Evolutionary conservation across 305 asterid genomes (phyloP).

Genomic region (Solanum chacoense): DNA sequence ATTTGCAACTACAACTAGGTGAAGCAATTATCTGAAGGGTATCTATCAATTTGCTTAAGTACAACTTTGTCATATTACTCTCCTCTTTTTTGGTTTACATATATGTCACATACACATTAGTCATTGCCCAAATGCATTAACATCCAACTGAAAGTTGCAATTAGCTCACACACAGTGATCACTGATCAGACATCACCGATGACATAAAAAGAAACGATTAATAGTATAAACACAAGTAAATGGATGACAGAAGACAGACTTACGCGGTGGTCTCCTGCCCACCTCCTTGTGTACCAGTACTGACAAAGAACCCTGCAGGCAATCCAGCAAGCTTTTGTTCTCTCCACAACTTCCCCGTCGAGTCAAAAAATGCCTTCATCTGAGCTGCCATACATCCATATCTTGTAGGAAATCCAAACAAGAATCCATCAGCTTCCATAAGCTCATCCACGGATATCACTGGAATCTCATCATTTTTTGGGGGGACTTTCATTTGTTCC

Average conservation of each 20-base stretch:
- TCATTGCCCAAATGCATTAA: not conserved
- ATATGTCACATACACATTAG: not conserved
- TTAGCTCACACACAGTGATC: constrained; percentile 18
- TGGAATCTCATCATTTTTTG: constrained; percentile 27
- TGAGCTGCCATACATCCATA: constrained; percentile 58
- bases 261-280: constrained; percentile 74
- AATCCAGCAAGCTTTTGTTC: constrained; percentile 52
- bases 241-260: constrained; percentile 5
- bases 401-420: constrained; percentile 63
- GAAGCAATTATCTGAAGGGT: not conserved
- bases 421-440: constrained; percentile 45
- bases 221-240: not conserved
- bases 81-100: not conserved
- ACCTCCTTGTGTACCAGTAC: constrained; percentile 65
- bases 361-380: constrained; percentile 54
- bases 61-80: not conserved
- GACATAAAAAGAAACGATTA: not conserved
- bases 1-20: not conserved
- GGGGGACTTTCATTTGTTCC: constrained; percentile 34
- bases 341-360: constrained; percentile 44
- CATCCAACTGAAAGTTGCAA: not conserved
- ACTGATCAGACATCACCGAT: not conserved
- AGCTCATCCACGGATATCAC: constrained; percentile 30
- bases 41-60: not conserved
- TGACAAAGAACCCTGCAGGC: constrained; percentile 56